phyloP scores from a whole-genome alignment of 164 flowering plant species.

The Dillenia suffruticosa region DNA sequence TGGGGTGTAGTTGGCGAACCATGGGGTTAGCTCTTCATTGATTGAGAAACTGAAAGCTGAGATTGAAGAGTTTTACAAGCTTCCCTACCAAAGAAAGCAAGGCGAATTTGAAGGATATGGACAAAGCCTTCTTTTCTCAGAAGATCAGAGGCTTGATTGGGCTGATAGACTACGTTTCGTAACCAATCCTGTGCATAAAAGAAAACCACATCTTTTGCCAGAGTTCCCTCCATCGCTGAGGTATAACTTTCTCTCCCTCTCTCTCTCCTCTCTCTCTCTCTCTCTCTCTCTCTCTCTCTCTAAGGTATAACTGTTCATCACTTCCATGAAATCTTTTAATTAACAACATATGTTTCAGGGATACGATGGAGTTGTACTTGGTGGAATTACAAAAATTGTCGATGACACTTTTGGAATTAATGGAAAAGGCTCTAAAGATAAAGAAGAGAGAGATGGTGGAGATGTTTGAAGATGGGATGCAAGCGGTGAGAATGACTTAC shows the following conservation, averaged over 20 bases:
- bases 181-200: conserved; percentile 12
- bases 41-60: conserved; percentile 31
- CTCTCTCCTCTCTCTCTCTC: conserved; percentile 4
- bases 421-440: conserved; percentile 22
- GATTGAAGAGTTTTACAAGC: conserved; percentile 25
- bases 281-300: conserved; percentile 6
- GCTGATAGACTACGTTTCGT: conserved; percentile 18
- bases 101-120: conserved; percentile 44
- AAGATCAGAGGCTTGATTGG: conserved; percentile 25
- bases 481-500: conserved; percentile 31
- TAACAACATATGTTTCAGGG: conserved; percentile 4
- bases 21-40: conserved; percentile 27
- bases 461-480: conserved; percentile 34
- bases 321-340: too few relatives aligned
- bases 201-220: conserved; percentile 27
- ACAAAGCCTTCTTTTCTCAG: conserved; percentile 5
- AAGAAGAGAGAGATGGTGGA: conserved; percentile 18
- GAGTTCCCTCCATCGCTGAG: conserved; percentile 21
- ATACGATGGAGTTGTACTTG: conserved; percentile 21
- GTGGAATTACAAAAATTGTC: conserved; percentile 17
- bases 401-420: conserved; percentile 11
- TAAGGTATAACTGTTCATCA: not conserved
- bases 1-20: conserved; percentile 30
- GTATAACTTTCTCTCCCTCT: conserved; percentile 6
- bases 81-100: conserved; percentile 24